Percentiles rank a stretch among this genome's conserved stretches.
phyloP scores from a whole-genome alignment of 805 yeast species.

The Babjeviella inositovora region DNA sequence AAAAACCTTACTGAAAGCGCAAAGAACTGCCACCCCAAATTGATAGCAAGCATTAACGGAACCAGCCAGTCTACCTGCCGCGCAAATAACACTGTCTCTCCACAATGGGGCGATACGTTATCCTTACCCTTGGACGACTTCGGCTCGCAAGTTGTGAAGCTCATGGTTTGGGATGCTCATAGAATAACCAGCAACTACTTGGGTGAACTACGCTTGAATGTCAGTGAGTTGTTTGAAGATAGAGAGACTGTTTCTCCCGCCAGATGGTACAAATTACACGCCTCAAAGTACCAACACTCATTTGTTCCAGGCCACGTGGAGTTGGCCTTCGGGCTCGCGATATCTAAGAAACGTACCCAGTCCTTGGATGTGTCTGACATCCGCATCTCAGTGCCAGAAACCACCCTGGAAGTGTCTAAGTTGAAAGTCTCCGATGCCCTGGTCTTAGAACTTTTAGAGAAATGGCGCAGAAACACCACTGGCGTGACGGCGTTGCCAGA shows the following conservation, averaged over 20 bases:
- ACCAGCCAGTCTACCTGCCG: no score
- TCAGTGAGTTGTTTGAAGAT: conserved; percentile 13
- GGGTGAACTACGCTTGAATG: conserved; percentile 18
- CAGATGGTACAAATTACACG: conserved; percentile 26
- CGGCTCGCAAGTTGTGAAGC: conserved; percentile 12
- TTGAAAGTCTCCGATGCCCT: conserved; percentile 2
- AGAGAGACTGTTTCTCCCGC: no score
- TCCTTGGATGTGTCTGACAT: conserved; percentile 4
- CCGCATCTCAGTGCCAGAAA: conserved; percentile 3
- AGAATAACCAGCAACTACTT: conserved; percentile 16
- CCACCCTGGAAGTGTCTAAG: conserved; percentile 3
- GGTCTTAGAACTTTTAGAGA: conserved; percentile 5
- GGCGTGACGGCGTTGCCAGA: conserved; percentile 7
- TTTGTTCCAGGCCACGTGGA: conserved; percentile 32
- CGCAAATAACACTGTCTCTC: no score
- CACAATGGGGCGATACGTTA: no score
- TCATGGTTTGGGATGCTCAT: conserved; percentile 23
- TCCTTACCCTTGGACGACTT: no score
- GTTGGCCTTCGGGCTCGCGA: conserved; percentile 19
- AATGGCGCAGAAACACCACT: conserved; percentile 8
- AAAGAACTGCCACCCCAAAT: no score
- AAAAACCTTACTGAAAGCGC: no score
- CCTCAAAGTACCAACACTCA: conserved; percentile 17
- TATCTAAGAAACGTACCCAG: conserved; percentile 2
- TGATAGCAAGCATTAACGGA: no score